phyloP scores from a whole-genome alignment of 805 yeast species.

The Candida lessepsii region DNA sequence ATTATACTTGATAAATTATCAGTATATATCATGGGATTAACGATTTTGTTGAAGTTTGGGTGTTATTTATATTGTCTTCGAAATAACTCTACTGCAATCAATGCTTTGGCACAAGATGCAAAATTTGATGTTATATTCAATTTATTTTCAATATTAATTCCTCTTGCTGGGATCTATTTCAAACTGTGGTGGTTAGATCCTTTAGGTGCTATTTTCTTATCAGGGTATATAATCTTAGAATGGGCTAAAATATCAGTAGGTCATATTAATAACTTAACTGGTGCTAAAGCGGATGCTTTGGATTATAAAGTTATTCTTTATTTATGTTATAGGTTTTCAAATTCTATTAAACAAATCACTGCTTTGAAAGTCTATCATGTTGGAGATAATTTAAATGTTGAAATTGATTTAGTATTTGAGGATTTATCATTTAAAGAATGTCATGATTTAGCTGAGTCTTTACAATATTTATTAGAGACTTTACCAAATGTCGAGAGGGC shows the following conservation, averaged over 20 bases:
- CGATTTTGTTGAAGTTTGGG: slow-evolving; percentile 57
- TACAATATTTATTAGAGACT: slow-evolving; percentile 78
- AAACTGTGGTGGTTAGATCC: slow-evolving; percentile 74
- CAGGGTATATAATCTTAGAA: slow-evolving; percentile 58
- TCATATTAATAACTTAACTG: slow-evolving; percentile 73
- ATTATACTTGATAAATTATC: slow-evolving; percentile 31
- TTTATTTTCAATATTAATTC: slow-evolving; percentile 67
- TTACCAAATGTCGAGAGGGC: slow-evolving; percentile 77
- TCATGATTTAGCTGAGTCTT: slow-evolving; percentile 78
- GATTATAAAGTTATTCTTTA: slow-evolving; percentile 69
- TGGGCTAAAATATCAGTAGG: slow-evolving; percentile 68
- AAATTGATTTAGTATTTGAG: slow-evolving; percentile 64
- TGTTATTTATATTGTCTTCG: slow-evolving; percentile 65
- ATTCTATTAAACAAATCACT: slow-evolving; percentile 60
- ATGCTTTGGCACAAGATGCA: slow-evolving; percentile 82
- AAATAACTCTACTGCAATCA: slow-evolving; percentile 63
- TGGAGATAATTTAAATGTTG: slow-evolving; percentile 75
- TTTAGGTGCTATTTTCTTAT: slow-evolving; percentile 63
- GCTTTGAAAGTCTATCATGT: slow-evolving; percentile 72
- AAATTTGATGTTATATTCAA: slow-evolving; percentile 75
- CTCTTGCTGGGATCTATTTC: slow-evolving; percentile 48
- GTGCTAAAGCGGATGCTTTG: slow-evolving; percentile 61
- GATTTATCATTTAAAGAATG: slow-evolving; percentile 57
- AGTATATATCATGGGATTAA: slow-evolving; percentile 56
- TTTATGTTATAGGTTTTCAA: slow-evolving; percentile 66